Evolutionary conservation across 345 rosid genomes (phyloP).

Genomic region (Pugionium cornutum): DNA sequence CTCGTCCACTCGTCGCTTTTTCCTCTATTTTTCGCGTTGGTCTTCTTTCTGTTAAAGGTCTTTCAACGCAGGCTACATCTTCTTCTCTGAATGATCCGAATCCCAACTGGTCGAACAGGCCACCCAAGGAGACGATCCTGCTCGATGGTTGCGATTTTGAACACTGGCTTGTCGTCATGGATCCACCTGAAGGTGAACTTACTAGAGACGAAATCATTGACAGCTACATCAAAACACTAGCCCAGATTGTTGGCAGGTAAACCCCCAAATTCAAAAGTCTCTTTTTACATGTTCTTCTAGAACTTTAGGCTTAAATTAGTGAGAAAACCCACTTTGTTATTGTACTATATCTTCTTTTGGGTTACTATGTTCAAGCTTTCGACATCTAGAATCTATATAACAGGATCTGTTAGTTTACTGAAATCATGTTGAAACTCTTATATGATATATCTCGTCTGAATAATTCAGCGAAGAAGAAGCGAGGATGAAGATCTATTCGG

Average conservation of each 20-base stretch:
- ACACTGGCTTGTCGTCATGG: constrained; percentile 94
- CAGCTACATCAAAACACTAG: constrained; percentile 69
- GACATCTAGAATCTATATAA: too few relatives aligned
- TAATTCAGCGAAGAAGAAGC: constrained; percentile 77
- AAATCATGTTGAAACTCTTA: too few relatives aligned
- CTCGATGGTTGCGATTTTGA: constrained; percentile 93
- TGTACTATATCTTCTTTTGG: too few relatives aligned
- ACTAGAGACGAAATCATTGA: constrained; percentile 91
- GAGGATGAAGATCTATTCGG: constrained; percentile 82
- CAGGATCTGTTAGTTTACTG: too few relatives aligned
- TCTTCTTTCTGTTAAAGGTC: constrained; percentile 32
- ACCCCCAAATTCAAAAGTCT: constrained; percentile 2
- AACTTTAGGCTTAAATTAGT: too few relatives aligned
- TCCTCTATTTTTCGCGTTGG: constrained; percentile 35
- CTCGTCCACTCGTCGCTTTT: constrained; percentile 15
- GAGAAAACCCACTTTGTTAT: too few relatives aligned
- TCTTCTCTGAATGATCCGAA: constrained; percentile 69
- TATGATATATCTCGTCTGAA: neutral
- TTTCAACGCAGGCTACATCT: constrained; percentile 54
- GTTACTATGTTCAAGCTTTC: too few relatives aligned
- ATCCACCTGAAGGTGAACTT: constrained; percentile 58
- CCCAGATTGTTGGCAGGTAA: constrained; percentile 75
- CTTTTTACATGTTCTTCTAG: too few relatives aligned
- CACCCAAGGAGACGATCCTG: constrained; percentile 88
- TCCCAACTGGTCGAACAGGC: constrained; percentile 92